phyloP scores from a whole-genome alignment of 139 green algal genomes.

The Micromonas commoda region DNA sequence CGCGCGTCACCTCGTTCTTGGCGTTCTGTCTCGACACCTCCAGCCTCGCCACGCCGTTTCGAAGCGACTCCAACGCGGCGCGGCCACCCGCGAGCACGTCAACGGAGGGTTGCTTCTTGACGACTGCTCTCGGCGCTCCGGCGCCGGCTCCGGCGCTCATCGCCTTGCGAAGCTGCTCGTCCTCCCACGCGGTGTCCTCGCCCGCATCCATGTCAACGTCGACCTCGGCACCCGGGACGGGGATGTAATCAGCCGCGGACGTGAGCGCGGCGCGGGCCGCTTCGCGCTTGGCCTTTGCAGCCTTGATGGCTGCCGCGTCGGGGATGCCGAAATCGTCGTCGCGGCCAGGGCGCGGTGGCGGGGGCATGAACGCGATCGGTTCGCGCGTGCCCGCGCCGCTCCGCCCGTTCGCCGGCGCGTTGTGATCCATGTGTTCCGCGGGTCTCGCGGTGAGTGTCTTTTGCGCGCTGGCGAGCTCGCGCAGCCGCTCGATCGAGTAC shows the following conservation, averaged over 20 bases:
- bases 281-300: not conserved
- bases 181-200: not conserved
- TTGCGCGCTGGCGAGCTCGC: not conserved
- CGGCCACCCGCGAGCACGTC: not conserved
- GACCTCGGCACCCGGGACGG: not conserved
- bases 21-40: not conserved
- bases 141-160: not conserved
- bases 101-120: not conserved
- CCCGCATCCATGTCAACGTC: not conserved
- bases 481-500: not conserved
- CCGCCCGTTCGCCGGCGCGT: too few species aligned
- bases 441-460: not conserved
- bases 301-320: not conserved
- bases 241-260: not conserved
- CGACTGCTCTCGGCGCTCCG: not conserved
- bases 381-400: not conserved
- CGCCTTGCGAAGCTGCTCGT: not conserved
- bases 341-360: not conserved
- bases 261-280: too few species aligned
- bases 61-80: not conserved
- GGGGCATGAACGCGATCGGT: not conserved
- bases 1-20: not conserved
- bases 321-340: not conserved
- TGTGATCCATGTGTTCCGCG: not conserved
- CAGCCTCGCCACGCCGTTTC: not conserved